phyloP scores from a whole-genome alignment of 2,329 filamentous ascomycete species.

The Capronia epimyces region DNA sequence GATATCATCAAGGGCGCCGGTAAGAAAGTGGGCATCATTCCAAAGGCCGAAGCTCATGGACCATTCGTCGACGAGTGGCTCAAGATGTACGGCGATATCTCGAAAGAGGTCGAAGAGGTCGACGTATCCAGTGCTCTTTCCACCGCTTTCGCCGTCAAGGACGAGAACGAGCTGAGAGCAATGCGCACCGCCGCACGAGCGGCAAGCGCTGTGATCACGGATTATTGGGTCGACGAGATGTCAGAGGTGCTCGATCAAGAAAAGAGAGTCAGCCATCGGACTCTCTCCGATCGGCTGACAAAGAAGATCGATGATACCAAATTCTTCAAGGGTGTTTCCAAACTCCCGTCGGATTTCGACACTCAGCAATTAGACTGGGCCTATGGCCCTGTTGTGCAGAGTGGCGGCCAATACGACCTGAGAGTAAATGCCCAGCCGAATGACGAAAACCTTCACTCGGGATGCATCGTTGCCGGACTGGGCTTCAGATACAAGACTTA shows the following conservation, averaged over 20 bases:
- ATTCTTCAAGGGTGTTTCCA: conserved; percentile 81
- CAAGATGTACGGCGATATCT: conserved; percentile 67
- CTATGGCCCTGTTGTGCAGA: conserved; percentile 84
- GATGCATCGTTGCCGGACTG: conserved; percentile 87
- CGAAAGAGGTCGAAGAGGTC: conserved; percentile 81
- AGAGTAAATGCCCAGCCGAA: conserved; percentile 73
- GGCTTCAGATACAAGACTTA: conserved; percentile 95
- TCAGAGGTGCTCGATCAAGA: conserved; percentile 91
- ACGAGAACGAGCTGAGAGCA: conserved; percentile 86
- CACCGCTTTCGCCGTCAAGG: conserved; percentile 83
- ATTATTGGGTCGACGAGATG: conserved; percentile 98
- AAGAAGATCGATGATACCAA: conserved; percentile 88
- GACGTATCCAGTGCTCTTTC: conserved; percentile 81
- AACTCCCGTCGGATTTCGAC: conserved; percentile 82
- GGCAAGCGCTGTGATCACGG: conserved; percentile 88
- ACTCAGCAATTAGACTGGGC: conserved; percentile 88
- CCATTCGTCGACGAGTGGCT: conserved; percentile 98
- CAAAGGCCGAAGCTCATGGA: conserved; percentile 77
- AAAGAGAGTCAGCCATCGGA: conserved; percentile 90
- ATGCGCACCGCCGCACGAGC: conserved; percentile 93
- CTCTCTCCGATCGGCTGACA: conserved; percentile 78
- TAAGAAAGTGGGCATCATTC: conserved; percentile 81
- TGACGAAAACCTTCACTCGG: conserved; percentile 68
- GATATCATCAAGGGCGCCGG: conserved; percentile 84
- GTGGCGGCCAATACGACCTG: conserved; percentile 90